Base-by-base conservation (phyloP, 371 early-diverging fungal genomes). In the Mortierella sp. region DNA sequence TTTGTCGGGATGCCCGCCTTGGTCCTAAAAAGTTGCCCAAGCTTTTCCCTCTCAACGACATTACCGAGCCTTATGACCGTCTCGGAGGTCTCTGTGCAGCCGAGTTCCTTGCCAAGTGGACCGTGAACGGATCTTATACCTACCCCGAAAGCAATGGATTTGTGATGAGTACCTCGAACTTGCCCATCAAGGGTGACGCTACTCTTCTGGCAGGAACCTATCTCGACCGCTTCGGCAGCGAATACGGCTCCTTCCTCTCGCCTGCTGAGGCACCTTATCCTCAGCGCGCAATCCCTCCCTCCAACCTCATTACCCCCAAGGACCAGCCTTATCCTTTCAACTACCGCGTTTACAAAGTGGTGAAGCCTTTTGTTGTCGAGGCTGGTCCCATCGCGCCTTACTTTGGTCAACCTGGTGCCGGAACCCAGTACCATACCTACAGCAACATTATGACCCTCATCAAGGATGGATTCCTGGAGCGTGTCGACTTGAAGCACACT, bases 221-320 rank as follows among this genome's bases (percentile, higher is more conserved):
- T 60, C 5, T 79, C n/a, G 80, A 79, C 71, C 80, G 75, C 38
- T 79, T 79, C 58, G 80, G 80, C 42, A 79, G 72, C n/a, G 80
- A 79, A 68, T 79, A 75, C 52, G 80, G 80, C 47, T 24, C 70
- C 14, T 79, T 45, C 52, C 50, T 79, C 70, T 74, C 80, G 16
- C 80, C 80, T 54, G 80, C 80, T 47, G 75, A 74, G 57, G 80
- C 80, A 2, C 80, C 80, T 48, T 79, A 79, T 47, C 80, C 80
- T 7, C 80, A 79, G 55, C 74, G 80, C 21, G 58, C 80, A 24
- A 55, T 79, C 50, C 80, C 80, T 47, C 75, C 80, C 42, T 79
- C 80, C 24, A 79, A 79, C 75, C 72, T 79, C 16, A 50, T 47
- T 55, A 74, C 79, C 14, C 58, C 80, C n/a, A 21, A 74, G 14